Percentiles rank a stretch among this genome's conserved stretches.
phyloP scores from a whole-genome alignment of 1,284 basidiomycete genomes.

The Neotropicomus parvogracilis region DNA sequence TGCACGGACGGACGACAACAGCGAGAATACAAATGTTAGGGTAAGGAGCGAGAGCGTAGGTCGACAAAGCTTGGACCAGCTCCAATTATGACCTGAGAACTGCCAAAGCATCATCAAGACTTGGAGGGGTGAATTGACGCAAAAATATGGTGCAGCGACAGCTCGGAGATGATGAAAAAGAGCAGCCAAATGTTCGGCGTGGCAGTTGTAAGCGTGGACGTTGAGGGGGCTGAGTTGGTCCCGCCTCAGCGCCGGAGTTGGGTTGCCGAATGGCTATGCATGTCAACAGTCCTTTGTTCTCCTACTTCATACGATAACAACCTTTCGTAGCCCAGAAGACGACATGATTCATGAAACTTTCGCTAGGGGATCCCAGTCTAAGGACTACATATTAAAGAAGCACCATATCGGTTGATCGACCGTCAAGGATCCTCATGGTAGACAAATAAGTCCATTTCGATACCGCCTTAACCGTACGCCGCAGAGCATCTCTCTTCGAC shows the following conservation, averaged over 20 bases:
- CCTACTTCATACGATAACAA: too few relatives aligned
- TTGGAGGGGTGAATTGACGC: not conserved
- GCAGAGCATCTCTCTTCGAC: too few relatives aligned
- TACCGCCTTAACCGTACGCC: too few relatives aligned
- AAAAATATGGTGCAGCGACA: not conserved
- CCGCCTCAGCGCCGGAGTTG: not conserved
- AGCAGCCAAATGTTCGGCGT: not conserved
- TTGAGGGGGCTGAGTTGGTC: not conserved
- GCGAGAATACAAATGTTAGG: constrained; percentile 14
- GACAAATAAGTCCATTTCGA: too few relatives aligned
- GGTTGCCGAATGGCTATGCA: constrained; percentile 9
- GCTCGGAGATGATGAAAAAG: not conserved
- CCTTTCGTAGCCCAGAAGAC: too few relatives aligned
- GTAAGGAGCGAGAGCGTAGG: constrained; percentile 3
- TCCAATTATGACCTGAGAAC: constrained; percentile 2
- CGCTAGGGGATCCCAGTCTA: too few relatives aligned
- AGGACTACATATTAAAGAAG: too few relatives aligned
- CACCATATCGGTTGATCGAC: too few relatives aligned
- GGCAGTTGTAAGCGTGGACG: not conserved
- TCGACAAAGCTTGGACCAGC: not conserved
- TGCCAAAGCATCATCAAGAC: constrained; percentile 13
- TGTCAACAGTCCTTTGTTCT: not conserved
- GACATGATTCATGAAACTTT: too few relatives aligned
- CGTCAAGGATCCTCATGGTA: too few relatives aligned
- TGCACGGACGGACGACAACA: constrained; percentile 21